phyloP scores from a whole-genome alignment of 345 rosid genomes.

The Durio zibethinus region DNA sequence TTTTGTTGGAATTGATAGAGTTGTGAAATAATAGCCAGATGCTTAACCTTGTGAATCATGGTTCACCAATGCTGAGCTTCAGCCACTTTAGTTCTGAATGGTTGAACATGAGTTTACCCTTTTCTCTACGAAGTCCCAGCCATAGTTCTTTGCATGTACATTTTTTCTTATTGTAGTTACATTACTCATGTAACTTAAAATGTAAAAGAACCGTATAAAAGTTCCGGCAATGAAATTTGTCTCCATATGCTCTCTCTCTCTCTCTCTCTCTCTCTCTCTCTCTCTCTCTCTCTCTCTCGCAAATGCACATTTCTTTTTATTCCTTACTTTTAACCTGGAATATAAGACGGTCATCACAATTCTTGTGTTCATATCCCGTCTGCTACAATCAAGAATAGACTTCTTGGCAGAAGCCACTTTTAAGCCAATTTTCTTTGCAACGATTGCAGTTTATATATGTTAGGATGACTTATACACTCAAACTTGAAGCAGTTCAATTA shows the following conservation, averaged over 20 bases:
- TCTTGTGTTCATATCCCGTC: not conserved
- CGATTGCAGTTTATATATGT: not conserved
- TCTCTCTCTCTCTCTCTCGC: too few relatives aligned
- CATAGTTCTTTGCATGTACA: not conserved
- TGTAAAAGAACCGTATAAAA: not conserved
- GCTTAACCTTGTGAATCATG: slow-evolving; percentile 42
- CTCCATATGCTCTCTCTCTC: not conserved
- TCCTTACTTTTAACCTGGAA: not conserved
- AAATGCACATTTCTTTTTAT: not conserved
- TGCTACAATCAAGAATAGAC: not conserved
- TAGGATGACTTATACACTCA: too few relatives aligned
- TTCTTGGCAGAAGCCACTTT: not conserved
- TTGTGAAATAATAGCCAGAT: slow-evolving; percentile 18
- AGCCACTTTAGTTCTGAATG: slow-evolving; percentile 16
- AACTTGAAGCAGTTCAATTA: too few relatives aligned
- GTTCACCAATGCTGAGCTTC: slow-evolving; percentile 36
- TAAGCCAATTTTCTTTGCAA: too few relatives aligned
- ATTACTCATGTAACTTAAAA: not conserved
- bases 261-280: too few relatives aligned
- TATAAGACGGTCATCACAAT: not conserved
- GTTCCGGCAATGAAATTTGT: not conserved
- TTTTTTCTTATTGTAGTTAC: not conserved
- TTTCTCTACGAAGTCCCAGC: not conserved
- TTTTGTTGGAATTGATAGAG: slow-evolving; percentile 56
- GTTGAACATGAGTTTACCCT: slow-evolving; percentile 65